These are phyloP conservation scores for Betula pendula DNA, from an alignment of 306 rosid genomes.

Conservation along the genomic window DNA sequence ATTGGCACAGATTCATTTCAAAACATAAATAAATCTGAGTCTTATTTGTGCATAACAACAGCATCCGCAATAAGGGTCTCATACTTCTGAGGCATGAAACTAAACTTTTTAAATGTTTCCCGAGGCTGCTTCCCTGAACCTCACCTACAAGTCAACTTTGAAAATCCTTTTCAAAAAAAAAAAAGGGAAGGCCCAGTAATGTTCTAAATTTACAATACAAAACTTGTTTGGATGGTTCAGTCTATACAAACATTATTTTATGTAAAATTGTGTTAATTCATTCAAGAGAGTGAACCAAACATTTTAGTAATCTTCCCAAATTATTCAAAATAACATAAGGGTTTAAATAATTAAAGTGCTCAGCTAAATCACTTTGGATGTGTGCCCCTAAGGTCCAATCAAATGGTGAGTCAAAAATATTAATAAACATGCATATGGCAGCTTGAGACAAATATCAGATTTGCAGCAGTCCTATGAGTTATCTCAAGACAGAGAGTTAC, in stretches of 20 bases:
- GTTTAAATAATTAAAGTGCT: not conserved
- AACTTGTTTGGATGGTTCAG: not conserved
- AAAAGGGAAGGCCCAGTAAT: no score
- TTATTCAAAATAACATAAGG: not conserved
- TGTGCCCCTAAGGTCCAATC: not conserved
- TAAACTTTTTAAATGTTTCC: not conserved
- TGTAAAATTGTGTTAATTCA: not conserved
- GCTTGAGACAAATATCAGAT: slow-evolving; percentile 10
- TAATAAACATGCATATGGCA: slow-evolving; percentile 2
- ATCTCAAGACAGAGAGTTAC: slow-evolving; percentile 13
- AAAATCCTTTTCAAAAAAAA: not conserved
- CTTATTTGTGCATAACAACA: not conserved
- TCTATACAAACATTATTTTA: not conserved
- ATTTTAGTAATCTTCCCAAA: not conserved
- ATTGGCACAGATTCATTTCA: not conserved
- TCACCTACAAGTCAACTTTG: not conserved
- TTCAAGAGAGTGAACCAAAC: not conserved
- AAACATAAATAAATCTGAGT: not conserved
- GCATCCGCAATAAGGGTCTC: not conserved
- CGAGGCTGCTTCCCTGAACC: not conserved
- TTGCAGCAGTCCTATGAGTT: not conserved
- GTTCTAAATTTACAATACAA: not conserved
- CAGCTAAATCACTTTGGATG: no score
- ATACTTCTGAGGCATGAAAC: not conserved
- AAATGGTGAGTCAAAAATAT: not conserved